Base-by-base conservation (phyloP, 2,329 filamentous ascomycete genomes). In the Paracorniculantispora psalliotae region DNA sequence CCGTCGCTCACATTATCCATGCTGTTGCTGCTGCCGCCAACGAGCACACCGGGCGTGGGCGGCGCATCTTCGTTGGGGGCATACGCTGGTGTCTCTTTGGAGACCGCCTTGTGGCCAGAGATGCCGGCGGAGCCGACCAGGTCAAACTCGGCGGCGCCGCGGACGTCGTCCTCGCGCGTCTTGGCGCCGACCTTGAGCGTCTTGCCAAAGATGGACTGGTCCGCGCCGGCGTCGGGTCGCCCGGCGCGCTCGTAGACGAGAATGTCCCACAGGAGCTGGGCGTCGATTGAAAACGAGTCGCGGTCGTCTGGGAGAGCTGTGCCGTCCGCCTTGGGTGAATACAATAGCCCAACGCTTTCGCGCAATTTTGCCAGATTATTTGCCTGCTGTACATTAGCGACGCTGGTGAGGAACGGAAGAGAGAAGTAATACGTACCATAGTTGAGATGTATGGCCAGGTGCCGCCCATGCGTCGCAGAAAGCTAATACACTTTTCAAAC, bases 51-150 rank as follows among this genome's bases (percentile, higher is more conserved):
- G n/a, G 28, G 30, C 43, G 61, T 46, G 7, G 59, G 59, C 9
- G 60, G 43, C 1, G 35, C 50, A 3, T 63, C 61, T 5, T 69
- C 67, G 23, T 72, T 67, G 1, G 73, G 72, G 1, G 73, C 71
- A 50, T 73, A 74, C 0, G 67, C 69, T 0, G 70, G 69, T 17
- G 66, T 67, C 19, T 75, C 67, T 23, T 68, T 64, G 0, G 69
- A 67, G n/a, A 73, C 72, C 1, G 72, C 66, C 49, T 71, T 72
- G 63, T 75, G 73, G 0, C 70, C 72, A 2, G 70, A 72, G 6
- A 75, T 73, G 2, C 73, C 72, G 10, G 69, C 70, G 0, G 72
- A 74, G 8, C 73, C 73, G 30, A 75, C 69, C 2, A 75, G 65
- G 21, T 70, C 65, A 28, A 72, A 73, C 33, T 72, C 72, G 1